Evolutionary conservation across 192 early-diverging fungal genomes (phyloP), one percentile per base, ranked within the genome.

Genomic region (Dissophora ornata): DNA sequence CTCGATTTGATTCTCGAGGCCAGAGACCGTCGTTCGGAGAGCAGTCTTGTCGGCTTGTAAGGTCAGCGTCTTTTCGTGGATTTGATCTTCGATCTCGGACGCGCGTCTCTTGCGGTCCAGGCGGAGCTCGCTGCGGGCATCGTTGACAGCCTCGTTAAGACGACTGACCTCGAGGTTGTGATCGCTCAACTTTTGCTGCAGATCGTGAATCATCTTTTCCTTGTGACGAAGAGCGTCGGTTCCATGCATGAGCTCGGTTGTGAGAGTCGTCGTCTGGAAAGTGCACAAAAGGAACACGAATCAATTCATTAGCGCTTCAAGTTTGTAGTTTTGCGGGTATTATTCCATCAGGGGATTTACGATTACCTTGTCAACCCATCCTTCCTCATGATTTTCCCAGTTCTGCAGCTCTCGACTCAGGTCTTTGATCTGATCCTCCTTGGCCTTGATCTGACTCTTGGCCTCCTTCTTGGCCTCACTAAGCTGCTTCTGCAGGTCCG

Each of bases 301-400:
- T n/a, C n/a, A n/a, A n/a, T n/a, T n/a, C n/a, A n/a, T n/a, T n/a
- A n/a, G n/a, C n/a, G n/a, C n/a, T n/a, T n/a, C n/a, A n/a, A n/a
- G n/a, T n/a, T n/a, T n/a, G n/a, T n/a, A n/a, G n/a, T n/a, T n/a
- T n/a, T n/a, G n/a, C n/a, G n/a, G n/a, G n/a, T n/a, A n/a, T n/a
- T n/a, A n/a, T n/a, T n/a, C n/a, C n/a, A n/a, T n/a, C n/a, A n/a
- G n/a, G n/a, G n/a, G n/a, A n/a, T n/a, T n/a, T n/a, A n/a, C n/a
- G n/a, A 16, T 30, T 57, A 61, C 71, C 62, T 64, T 59, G 16
- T 22, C 30, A 0, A 74, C 38, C 71, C 71, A 75, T 15, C 33
- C 29, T 12, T 52, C 62, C 33, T 75, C 71, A 33, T 75, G 71
- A 11, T 67, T 41, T 32, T 61, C 51, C 71, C 71, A 75, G 15